Conservation (phyloP, 1,284 basidiomycete genomes). For the Waitea zeae region DNA sequence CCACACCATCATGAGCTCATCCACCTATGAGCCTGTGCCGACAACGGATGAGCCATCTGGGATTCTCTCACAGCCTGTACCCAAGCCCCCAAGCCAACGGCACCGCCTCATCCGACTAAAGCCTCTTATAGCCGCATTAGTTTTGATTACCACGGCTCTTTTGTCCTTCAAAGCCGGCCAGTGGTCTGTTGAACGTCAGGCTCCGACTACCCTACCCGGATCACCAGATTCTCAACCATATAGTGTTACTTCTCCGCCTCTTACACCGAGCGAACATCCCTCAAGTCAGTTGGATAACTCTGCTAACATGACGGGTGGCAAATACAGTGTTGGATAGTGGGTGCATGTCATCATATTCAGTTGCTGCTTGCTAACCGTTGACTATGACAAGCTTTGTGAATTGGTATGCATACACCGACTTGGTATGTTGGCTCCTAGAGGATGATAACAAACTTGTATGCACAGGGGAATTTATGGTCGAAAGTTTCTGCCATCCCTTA, state of each 20-base stretch:
- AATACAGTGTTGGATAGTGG: constrained; percentile 72
- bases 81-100: too few species aligned
- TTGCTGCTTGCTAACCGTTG: constrained; percentile 4
- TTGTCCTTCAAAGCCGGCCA: constrained; percentile 26
- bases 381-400: constrained; percentile 46
- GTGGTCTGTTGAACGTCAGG: constrained; percentile 16
- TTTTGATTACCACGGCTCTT: constrained; percentile 20
- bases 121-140: too few species aligned
- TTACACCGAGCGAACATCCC: constrained; percentile 10
- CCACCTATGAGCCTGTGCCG: too few species aligned
- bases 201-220: constrained; percentile 5
- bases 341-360: constrained; percentile 17
- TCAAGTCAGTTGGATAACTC: too few species aligned
- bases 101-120: too few species aligned
- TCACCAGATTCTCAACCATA: constrained; percentile 8
- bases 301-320: constrained; percentile 22
- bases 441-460: constrained; percentile 8
- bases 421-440: constrained; percentile 1
- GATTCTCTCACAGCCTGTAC: too few species aligned
- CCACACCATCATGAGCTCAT: too few species aligned
- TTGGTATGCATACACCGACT: constrained; percentile 26
- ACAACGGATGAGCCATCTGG: too few species aligned
- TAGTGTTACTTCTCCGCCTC: constrained; percentile 7
- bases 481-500: constrained; percentile 69
- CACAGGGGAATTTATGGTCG: constrained; percentile 88